These are phyloP conservation scores for Penicillium polonicum DNA, from an alignment of 2,329 filamentous ascomycete species.

Conservation along the genomic window DNA sequence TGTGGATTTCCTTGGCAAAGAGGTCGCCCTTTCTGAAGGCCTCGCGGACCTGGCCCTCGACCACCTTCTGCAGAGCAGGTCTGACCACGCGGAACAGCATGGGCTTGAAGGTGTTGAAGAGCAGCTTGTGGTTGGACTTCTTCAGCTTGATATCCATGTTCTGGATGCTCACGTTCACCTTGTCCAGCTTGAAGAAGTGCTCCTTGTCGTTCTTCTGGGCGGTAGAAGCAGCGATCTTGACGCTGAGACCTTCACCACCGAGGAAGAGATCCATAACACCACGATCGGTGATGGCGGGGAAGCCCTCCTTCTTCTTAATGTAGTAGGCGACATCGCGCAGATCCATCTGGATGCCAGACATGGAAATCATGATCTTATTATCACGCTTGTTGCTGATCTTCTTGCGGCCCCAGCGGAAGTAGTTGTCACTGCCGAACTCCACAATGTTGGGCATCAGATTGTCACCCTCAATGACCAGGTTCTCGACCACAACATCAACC, in stretches of 20 bases:
- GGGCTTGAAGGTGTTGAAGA: slow-evolving; percentile 85
- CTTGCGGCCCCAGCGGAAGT: slow-evolving; percentile 93
- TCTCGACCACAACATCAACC: slow-evolving; percentile 88
- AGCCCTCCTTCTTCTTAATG: slow-evolving; percentile 90
- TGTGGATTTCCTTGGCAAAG: slow-evolving; percentile 72
- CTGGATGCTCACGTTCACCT: slow-evolving; percentile 78
- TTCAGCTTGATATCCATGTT: slow-evolving; percentile 84
- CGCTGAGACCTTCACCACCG: slow-evolving; percentile 81
- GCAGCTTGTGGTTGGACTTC: slow-evolving; percentile 90
- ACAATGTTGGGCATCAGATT: slow-evolving; percentile 93
- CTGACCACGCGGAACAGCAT: slow-evolving; percentile 79
- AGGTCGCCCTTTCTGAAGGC: slow-evolving; percentile 73
- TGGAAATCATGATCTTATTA: slow-evolving; percentile 80
- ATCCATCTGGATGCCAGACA: slow-evolving; percentile 90
- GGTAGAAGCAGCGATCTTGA: slow-evolving; percentile 85
- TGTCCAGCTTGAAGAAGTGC: slow-evolving; percentile 93
- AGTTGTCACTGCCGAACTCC: slow-evolving; percentile 88
- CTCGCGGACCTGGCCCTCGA: slow-evolving; percentile 87
- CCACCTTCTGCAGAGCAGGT: slow-evolving; percentile 78
- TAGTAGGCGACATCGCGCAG: slow-evolving; percentile 87
- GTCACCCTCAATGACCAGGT: slow-evolving; percentile 91
- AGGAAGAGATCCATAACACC: slow-evolving; percentile 88
- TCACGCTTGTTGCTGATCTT: slow-evolving; percentile 75
- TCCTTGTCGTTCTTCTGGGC: slow-evolving; percentile 71
- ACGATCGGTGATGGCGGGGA: slow-evolving; percentile 81